Evolutionary conservation across 2,329 filamentous ascomycete species (phyloP), one percentile per base, ranked within the genome.

Genomic region (Diplocarpon mali): DNA sequence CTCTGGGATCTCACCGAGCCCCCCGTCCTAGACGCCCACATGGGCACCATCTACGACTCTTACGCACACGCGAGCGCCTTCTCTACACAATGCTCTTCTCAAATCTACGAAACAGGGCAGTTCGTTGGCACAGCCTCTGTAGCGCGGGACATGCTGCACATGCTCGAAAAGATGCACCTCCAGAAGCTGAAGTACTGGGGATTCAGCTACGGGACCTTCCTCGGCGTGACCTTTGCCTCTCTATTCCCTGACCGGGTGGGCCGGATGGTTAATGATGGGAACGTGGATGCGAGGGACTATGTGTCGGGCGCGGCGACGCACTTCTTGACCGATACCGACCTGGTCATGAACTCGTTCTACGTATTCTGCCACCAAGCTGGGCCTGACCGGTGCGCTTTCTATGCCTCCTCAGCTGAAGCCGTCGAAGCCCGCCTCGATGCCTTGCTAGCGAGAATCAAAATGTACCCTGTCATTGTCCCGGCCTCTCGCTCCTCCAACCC

Each of bases 191-290:
- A 68, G 52, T 75, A 72, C 50, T 67, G 69, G 60, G 70, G 72
- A 0, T 66, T 73, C 42, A 72, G 69, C 5, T 75, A 75, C 46
- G 68, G 68, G 5, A 69, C 65, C 0, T 58, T 65, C 6, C 57
- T 70, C 3, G 67, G 67, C 1, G 64, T 63, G n/a, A 67, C 63
- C 0, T 69, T 70, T 47, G 67, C 67, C 8, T 62, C 63, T 3
- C 60, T 69, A 57, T 68, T 62, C 44, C 68, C 68, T 0, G 60
- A 61, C 1, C 58, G 57, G 16, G 57, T 72, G 8, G 67, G 62
- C 0, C 62, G 68, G 12, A 55, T 72, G 42, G 58, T 70, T 2
- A 51, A 46, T 31, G 56, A 57, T 48, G 54, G 56, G 47, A 51
- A 43, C 34, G 53, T 57, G 10, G 57, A 61, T 36, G 50, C 53